These are phyloP conservation scores for Clathrospora elynae DNA, from an alignment of 2,329 filamentous ascomycete genomes.

Conservation along the genomic window DNA sequence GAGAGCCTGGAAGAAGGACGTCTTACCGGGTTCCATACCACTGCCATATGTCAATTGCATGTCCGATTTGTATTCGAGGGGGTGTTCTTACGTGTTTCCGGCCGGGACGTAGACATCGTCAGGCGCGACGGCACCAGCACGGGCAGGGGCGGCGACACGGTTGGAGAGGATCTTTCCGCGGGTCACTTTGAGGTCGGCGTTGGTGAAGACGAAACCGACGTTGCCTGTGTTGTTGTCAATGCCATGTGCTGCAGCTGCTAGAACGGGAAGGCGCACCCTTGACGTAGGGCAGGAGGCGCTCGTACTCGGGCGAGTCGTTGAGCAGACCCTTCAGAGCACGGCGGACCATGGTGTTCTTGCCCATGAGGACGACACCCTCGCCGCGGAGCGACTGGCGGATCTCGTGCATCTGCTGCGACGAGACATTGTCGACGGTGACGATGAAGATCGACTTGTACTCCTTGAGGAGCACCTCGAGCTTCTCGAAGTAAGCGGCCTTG, in stretches of 20 bases:
- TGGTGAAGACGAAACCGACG: slow-evolving; percentile 99
- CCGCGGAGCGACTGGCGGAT: slow-evolving; percentile 91
- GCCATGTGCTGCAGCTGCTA: slow-evolving; percentile 4
- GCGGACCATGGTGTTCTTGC: slow-evolving; percentile 99
- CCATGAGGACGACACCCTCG: slow-evolving; percentile 96
- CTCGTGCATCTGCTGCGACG: slow-evolving; percentile 99
- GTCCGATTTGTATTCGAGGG: slow-evolving; percentile 1
- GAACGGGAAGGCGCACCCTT: slow-evolving; percentile 62
- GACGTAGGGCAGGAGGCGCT: slow-evolving; percentile 94
- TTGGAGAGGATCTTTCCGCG: slow-evolving; percentile 95
- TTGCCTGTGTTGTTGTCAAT: slow-evolving; percentile 64
- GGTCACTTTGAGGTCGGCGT: slow-evolving; percentile 86
- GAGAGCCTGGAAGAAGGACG: slow-evolving; percentile 99
- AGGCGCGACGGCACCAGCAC: slow-evolving; percentile 96
- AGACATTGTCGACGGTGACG: slow-evolving; percentile 93
- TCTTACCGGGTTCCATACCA: slow-evolving; percentile 99
- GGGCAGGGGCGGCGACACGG: slow-evolving; percentile 95
- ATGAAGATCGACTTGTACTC: slow-evolving; percentile 98
- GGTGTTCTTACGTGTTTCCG: slow-evolving; percentile 74
- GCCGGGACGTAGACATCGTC: slow-evolving; percentile 92
- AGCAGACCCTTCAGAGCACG: slow-evolving; percentile 97
- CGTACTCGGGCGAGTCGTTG: slow-evolving; percentile 89
- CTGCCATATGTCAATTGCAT: slow-evolving; percentile 28
- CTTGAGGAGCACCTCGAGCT: slow-evolving; percentile 97
- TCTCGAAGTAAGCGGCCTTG: slow-evolving; percentile 99